phyloP scores from a whole-genome alignment of 768 basidiomycete species.

The Cystobasidiopsis lactophilus region DNA sequence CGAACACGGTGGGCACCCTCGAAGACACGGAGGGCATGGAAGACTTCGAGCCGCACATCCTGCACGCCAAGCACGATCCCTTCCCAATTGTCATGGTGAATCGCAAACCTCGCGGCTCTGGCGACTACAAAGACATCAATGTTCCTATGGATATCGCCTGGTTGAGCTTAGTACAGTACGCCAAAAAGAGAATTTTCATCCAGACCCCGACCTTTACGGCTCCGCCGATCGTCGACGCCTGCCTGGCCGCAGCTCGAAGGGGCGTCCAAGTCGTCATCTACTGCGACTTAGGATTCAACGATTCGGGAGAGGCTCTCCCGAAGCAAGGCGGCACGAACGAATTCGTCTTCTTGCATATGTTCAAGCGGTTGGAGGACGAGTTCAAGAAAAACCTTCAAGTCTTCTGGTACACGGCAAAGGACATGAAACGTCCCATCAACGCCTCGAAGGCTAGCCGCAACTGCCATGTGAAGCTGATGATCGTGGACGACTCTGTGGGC shows the following conservation, averaged over 20 bases:
- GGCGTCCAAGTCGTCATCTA: conserved; percentile 43
- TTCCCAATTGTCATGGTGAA: conserved; percentile 47
- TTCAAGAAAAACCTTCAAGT: conserved; percentile 33
- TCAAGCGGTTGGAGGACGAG: conserved; percentile 31
- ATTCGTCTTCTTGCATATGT: conserved; percentile 30
- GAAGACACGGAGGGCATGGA: background rate
- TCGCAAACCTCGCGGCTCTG: conserved; percentile 37
- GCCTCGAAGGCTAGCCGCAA: conserved; percentile 46
- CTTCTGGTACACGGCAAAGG: conserved; percentile 39
- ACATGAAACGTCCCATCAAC: conserved; percentile 42
- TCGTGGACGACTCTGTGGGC: conserved; percentile 41
- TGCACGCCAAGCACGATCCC: conserved; percentile 35
- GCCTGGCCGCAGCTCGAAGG: conserved; percentile 39
- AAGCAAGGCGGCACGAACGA: conserved; percentile 31
- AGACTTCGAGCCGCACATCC: conserved; percentile 32
- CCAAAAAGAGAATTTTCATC: conserved; percentile 28
- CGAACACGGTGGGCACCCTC: background rate
- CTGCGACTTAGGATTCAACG: conserved; percentile 36
- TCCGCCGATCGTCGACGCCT: conserved; percentile 36
- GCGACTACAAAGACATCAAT: conserved; percentile 25
- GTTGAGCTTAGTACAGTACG: conserved; percentile 41
- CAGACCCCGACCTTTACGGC: conserved; percentile 56
- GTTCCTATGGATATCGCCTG: conserved; percentile 46
- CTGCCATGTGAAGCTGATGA: conserved; percentile 40
- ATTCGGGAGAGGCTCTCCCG: conserved; percentile 38